Conservation (phyloP, 2,329 filamentous ascomycete genomes). For the Cordyceps cicadae region DNA sequence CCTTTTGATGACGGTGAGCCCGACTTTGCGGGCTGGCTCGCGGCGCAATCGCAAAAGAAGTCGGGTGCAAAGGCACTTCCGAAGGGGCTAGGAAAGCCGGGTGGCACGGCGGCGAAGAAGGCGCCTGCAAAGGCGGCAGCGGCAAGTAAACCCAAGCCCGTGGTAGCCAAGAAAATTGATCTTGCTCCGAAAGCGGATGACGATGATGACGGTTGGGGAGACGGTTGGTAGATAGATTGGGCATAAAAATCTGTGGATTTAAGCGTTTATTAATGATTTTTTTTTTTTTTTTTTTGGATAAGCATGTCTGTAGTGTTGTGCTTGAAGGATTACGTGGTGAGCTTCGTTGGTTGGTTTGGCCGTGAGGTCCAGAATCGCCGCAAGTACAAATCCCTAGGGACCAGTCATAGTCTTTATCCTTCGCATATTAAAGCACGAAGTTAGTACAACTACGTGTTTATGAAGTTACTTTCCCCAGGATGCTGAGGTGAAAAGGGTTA, state of each 20-base stretch:
- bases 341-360: too few species aligned
- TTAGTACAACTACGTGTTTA: too few species aligned
- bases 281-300: not conserved
- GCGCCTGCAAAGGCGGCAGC: slow-evolving; percentile 31
- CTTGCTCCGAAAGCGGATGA: slow-evolving; percentile 55
- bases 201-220: slow-evolving; percentile 58
- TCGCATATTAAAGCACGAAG: too few species aligned
- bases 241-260: not conserved
- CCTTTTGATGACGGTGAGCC: slow-evolving; percentile 82
- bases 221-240: slow-evolving; percentile 47
- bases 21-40: slow-evolving; percentile 92
- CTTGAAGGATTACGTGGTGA: not conserved
- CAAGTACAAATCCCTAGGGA: too few species aligned
- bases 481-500: not conserved
- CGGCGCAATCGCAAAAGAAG: slow-evolving; percentile 75
- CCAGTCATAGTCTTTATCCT: too few species aligned
- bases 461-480: not conserved
- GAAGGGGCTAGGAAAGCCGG: slow-evolving; percentile 68
- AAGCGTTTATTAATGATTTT: not conserved
- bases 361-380: too few species aligned
- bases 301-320: not conserved
- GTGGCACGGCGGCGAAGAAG: slow-evolving; percentile 31
- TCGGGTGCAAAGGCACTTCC: slow-evolving; percentile 58
- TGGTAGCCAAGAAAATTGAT: slow-evolving; percentile 58
- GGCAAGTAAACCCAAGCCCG: slow-evolving; percentile 35